A percentile compares a stretch with the other conserved stretches of the same genome.
These are phyloP conservation scores for Colletotrichum sp. DNA, from an alignment of 2,329 filamentous ascomycete genomes.

Conservation along the genomic window DNA sequence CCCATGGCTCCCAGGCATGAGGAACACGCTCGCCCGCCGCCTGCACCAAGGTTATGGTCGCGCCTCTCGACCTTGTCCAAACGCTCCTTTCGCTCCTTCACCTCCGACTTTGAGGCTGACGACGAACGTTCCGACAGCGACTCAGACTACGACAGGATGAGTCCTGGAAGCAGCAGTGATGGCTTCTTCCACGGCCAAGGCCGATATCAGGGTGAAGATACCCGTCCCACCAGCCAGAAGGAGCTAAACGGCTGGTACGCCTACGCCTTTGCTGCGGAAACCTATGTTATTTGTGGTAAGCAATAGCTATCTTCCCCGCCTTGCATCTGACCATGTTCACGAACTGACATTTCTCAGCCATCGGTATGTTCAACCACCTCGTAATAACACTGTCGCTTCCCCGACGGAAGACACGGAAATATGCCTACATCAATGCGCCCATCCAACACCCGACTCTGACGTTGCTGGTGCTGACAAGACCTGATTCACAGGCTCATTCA, in stretches of 20 bases:
- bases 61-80: slow-evolving; percentile 58
- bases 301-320: slow-evolving; percentile 17
- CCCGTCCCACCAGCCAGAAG: slow-evolving; percentile 82
- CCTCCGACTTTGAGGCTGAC: slow-evolving; percentile 72
- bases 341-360: slow-evolving; percentile 25
- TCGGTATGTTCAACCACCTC: slow-evolving; percentile 28
- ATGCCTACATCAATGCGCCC: background rate
- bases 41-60: slow-evolving; percentile 52
- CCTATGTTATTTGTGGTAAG: slow-evolving; percentile 92
- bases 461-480: slow-evolving; percentile 5
- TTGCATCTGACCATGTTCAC: background rate
- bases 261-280: slow-evolving; percentile 95
- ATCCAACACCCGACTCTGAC: background rate
- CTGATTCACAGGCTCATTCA: slow-evolving; percentile 75
- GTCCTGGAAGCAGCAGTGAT: slow-evolving; percentile 39
- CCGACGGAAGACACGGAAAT: background rate
- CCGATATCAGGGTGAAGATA: slow-evolving; percentile 84
- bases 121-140: slow-evolving; percentile 65
- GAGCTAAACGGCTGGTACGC: slow-evolving; percentile 95
- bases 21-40: slow-evolving; percentile 38
- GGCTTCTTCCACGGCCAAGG: slow-evolving; percentile 35
- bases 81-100: slow-evolving; percentile 62
- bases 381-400: background rate
- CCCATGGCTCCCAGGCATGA: slow-evolving; percentile 24
- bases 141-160: slow-evolving; percentile 36